A percentile compares a stretch with the other conserved stretches of the same genome.
Evolutionary conservation across 1,284 basidiomycete species (phyloP).

Genomic region (Irpex sp.): DNA sequence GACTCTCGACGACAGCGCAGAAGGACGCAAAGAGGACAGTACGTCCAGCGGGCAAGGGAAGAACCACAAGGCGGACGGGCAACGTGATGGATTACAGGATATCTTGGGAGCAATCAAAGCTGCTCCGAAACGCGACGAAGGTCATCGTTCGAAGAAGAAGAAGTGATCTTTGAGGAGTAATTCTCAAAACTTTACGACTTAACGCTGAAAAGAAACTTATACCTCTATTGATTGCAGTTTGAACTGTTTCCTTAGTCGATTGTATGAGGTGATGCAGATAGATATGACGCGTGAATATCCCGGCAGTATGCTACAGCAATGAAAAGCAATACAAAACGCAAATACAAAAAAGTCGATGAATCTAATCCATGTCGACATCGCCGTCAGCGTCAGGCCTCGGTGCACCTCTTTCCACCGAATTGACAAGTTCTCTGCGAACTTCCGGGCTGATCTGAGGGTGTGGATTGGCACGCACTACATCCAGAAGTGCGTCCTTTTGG

Average conservation of each 20-base stretch:
- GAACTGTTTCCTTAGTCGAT: neutral
- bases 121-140: slow-evolving; percentile 35
- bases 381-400: slow-evolving; percentile 50
- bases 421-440: slow-evolving; percentile 84
- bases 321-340: neutral
- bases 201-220: neutral
- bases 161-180: slow-evolving; percentile 4
- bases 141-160: slow-evolving; percentile 21
- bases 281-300: neutral
- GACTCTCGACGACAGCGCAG: neutral
- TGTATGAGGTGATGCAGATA: neutral
- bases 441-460: slow-evolving; percentile 91
- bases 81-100: slow-evolving; percentile 31
- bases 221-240: neutral
- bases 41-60: slow-evolving; percentile 18
- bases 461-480: slow-evolving; percentile 84
- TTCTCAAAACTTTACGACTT: neutral
- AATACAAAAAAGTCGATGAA: neutral
- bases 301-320: neutral
- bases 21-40: slow-evolving; percentile 3
- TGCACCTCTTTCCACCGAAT: slow-evolving; percentile 70
- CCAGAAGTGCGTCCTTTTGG: slow-evolving; percentile 96
- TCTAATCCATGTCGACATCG: slow-evolving; percentile 26
- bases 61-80: slow-evolving; percentile 14
- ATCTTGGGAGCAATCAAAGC: slow-evolving; percentile 42